Percentiles rank a stretch among this genome's conserved stretches.
These are phyloP conservation scores for Puccinia triticina DNA, from an alignment of 1,284 basidiomycete species.

Conservation along the genomic window DNA sequence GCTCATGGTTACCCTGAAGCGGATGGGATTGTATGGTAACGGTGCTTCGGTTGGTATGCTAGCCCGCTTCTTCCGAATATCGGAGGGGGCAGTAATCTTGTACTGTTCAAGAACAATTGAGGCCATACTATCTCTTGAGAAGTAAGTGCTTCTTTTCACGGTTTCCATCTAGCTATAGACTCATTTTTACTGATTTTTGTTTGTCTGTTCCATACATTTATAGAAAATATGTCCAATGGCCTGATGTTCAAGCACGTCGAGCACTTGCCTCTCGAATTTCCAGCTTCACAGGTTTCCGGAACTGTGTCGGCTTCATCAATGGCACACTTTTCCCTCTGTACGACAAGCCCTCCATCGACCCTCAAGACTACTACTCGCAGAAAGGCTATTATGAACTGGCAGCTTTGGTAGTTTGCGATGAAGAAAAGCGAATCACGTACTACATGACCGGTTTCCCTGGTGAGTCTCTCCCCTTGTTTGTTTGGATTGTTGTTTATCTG, in stretches of 20 bases:
- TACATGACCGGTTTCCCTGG: slow-evolving; percentile 11
- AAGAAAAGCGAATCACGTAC: not conserved
- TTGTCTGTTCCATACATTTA: no score
- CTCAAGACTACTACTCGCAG: slow-evolving; percentile 3
- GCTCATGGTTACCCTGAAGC: no score
- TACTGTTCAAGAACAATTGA: not conserved
- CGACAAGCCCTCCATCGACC: not conserved
- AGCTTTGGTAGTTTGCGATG: no score
- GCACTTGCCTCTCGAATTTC: no score
- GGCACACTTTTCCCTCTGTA: slow-evolving; percentile 1
- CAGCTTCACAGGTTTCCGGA: no score
- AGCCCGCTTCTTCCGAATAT: not conserved
- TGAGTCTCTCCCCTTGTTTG: not conserved
- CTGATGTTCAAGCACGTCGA: no score
- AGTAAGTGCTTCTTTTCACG: not conserved
- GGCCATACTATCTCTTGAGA: not conserved
- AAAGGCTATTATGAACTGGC: no score
- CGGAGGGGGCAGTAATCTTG: not conserved
- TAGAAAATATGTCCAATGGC: no score
- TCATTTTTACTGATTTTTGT: no score
- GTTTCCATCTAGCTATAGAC: not conserved
- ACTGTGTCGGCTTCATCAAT: no score
- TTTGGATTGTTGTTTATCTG: not conserved
- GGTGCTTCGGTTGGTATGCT: no score
- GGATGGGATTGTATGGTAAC: no score